phyloP scores from a whole-genome alignment of 192 early-diverging fungal species.

The Rhizophagus clarus region DNA sequence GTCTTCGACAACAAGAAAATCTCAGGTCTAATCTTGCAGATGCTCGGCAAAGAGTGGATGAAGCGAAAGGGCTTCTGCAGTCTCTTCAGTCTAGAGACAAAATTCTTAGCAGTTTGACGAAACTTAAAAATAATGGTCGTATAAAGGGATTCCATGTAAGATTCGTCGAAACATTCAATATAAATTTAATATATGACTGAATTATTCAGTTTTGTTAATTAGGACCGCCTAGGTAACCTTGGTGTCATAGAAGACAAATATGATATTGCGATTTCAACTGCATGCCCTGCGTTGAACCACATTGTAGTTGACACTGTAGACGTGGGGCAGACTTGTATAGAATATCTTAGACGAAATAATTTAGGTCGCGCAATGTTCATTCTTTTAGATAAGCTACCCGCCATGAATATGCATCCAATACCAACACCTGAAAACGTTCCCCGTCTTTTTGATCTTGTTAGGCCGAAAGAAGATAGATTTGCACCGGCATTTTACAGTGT shows the following conservation, averaged over 20 bases:
- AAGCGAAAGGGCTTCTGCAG: slow-evolving; percentile 64
- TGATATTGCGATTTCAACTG: slow-evolving; percentile 94
- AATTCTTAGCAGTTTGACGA: slow-evolving; percentile 68
- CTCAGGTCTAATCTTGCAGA: slow-evolving; percentile 41
- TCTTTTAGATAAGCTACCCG: slow-evolving; percentile 74
- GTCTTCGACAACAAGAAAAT: slow-evolving; percentile 41
- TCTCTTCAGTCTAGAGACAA: slow-evolving; percentile 67
- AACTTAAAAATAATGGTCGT: slow-evolving; percentile 68
- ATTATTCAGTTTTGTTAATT: background rate
- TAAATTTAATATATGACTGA: background rate
- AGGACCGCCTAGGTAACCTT: slow-evolving; percentile 92
- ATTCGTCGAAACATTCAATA: background rate
- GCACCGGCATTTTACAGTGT: slow-evolving; percentile 84
- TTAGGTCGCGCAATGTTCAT: slow-evolving; percentile 87
- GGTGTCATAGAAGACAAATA: slow-evolving; percentile 93
- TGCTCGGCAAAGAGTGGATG: slow-evolving; percentile 69
- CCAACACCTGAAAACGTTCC: slow-evolving; percentile 79
- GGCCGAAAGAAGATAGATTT: slow-evolving; percentile 72
- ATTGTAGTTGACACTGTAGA: slow-evolving; percentile 93
- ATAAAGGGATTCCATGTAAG: slow-evolving; percentile 77
- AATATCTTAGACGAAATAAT: slow-evolving; percentile 81
- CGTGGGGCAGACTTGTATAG: slow-evolving; percentile 85
- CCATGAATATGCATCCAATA: slow-evolving; percentile 51
- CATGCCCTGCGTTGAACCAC: slow-evolving; percentile 78
- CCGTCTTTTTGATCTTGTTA: slow-evolving; percentile 88